Evolutionary conservation across 768 basidiomycete species (phyloP), one percentile per base, ranked within the genome.

Genomic region (Sutorius australiensis): DNA sequence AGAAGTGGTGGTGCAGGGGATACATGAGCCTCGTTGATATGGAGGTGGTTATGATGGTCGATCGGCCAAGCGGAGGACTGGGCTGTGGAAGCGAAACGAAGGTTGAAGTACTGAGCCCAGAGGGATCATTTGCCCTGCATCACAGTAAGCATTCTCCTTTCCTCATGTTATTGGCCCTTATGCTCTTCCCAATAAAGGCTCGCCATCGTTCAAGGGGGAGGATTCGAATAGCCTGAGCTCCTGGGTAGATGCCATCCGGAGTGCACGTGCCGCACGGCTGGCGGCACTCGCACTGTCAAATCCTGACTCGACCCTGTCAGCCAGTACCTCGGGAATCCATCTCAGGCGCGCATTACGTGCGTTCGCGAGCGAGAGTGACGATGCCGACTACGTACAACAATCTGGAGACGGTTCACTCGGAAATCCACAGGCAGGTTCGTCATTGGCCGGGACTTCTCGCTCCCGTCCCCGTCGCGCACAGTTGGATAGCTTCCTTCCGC

Each of bases 241-340:
- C 36, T 93, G 90, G 90, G 76, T 80, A 3, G 68, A 73, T 4
- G 79, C 80, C 7, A 84, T 92, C 45, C 77, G 90, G 32, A 75
- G 77, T 50, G 83, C 90, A 36, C 92, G 91, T 64, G 73, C 80
- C 3, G 77, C 84, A 38, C 72, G 84, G n/a, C 77, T 92, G n/a
- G 74, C 79, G 19, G 82, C 85, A 0, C 73, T 92, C 28, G 87
- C 86, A 56, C 69, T 81, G 50, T 87, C 80, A 31, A 80, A 87
- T 60, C 87, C 89, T 5, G 82, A 92, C 65, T 89, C 89, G 8
- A 92, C 90, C 0, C 75, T 92, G 24, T 89, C 89, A 0, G 86
- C 87, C 0, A 91, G 89, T 0, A 69, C 83, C 1, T 87, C 87
- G 0, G 90, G 83, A 1, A 79, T 84, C 34, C 90, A 92, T 62